Evolutionary conservation across 805 yeast species (phyloP), one percentile per base, ranked within the genome.

Genomic region (Candida endomychidarum): DNA sequence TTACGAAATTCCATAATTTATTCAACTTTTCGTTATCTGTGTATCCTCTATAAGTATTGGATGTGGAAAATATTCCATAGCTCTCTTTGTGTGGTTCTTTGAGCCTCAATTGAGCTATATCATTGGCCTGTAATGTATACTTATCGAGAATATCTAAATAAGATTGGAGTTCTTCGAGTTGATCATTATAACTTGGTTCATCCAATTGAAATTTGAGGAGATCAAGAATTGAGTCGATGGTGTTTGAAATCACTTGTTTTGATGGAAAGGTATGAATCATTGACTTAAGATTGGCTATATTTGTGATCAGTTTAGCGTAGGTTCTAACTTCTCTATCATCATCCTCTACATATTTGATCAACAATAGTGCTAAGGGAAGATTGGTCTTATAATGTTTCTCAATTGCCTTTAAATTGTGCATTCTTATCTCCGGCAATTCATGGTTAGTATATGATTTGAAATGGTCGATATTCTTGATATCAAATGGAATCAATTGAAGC

Each of bases 111-210:
- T 20, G n/a, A 12, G 22, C 19, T 6, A 32, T 3, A 6, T 32
- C 35, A 5, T 20, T 10, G 14, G 10, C 14, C 20, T 5, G 18
- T 14, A 32, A 12, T 3, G 18, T 12, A 22, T 32, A 21, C 3
- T 21, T 5, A 5, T 20, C 16, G n/a, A 32, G 35, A 15, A 32
- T 32, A 8, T n/a, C 16, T 21, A 32, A 20, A 14, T 32, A 32
- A 3, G 10, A 9, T 4, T 20, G 14, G 15, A 32, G 24, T 12
- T 32, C 26, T 21, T 32, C 12, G 3, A 20, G 8, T 22, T 32
- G 35, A 22, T 32, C 26, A 20, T 21, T 32, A 32, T 32, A 32
- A 22, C 26, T 21, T n/a, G 35, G 26, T 12, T 32, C 35, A 8
- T 18, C 12, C 8, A 32, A 21, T 15, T 32, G 35, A 12, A 20